Conservation (phyloP, 192 early-diverging fungal species). For the Mortierella alpina region DNA sequence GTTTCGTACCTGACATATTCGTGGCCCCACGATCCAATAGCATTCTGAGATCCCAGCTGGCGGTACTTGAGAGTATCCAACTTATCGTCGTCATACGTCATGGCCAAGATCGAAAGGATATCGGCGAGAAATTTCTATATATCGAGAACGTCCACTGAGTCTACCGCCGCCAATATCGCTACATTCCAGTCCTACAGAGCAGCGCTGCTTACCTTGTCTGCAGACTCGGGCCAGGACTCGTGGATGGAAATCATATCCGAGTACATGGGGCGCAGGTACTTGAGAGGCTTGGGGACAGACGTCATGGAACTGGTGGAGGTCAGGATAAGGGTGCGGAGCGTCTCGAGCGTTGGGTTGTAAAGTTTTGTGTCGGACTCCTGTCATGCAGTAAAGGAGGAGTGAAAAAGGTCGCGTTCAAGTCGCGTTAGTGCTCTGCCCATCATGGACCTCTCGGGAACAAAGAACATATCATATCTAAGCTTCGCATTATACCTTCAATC, state of each 20-base stretch:
- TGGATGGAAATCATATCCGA: constrained; percentile 73
- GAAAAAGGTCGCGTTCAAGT: constrained; percentile 1
- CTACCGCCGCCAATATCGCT: neutral
- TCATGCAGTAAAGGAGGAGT: neutral
- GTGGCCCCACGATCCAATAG: constrained; percentile 95
- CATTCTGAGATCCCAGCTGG: constrained; percentile 79
- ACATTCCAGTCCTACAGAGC: neutral
- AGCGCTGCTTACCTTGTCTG: constrained; percentile 73
- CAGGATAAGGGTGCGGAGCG: constrained; percentile 88
- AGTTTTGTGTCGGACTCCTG: constrained; percentile 80
- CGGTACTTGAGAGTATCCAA: constrained; percentile 90
- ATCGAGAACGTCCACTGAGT: neutral
- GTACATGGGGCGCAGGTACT: constrained; percentile 93
- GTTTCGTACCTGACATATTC: constrained; percentile 90
- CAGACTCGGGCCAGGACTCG: constrained; percentile 75
- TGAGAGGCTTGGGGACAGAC: constrained; percentile 98
- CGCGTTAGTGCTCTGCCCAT: constrained; percentile 2
- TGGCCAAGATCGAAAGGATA: constrained; percentile 95
- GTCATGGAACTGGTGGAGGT: constrained; percentile 99
- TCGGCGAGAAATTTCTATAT: constrained; percentile 86
- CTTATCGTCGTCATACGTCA: constrained; percentile 94
- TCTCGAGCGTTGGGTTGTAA: constrained; percentile 88
- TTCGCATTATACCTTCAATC: constrained; percentile 77
- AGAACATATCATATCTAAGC: too few relatives aligned
- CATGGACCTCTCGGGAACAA: neutral